Percentiles rank a stretch among this genome's conserved stretches.
Evolutionary conservation across 805 yeast genomes (phyloP).

Genomic region (Kodamaea kakaduensis): DNA sequence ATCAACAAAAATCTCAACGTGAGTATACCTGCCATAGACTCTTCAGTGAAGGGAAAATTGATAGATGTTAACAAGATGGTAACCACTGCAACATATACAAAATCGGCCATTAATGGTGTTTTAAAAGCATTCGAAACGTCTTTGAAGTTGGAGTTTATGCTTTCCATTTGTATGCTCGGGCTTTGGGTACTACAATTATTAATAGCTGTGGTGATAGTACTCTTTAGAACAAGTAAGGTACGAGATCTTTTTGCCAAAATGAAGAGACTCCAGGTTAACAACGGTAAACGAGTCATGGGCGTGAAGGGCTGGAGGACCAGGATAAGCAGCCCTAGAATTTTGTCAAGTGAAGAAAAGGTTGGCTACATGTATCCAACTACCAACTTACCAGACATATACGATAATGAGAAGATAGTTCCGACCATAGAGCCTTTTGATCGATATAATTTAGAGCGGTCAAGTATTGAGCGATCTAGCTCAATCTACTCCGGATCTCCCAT

Average conservation of each 20-base stretch:
- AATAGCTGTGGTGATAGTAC: slow-evolving; percentile 4
- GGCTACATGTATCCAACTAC: slow-evolving; percentile 26
- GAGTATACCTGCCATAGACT: slow-evolving; percentile 44
- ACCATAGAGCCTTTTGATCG: too few relatives aligned
- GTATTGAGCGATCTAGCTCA: too few relatives aligned
- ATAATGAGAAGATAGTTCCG: too few relatives aligned
- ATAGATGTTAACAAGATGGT: too few relatives aligned
- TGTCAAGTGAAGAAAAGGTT: slow-evolving; percentile 20
- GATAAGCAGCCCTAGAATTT: slow-evolving; percentile 27
- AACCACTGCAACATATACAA: not conserved
- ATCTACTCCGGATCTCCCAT: slow-evolving; percentile 5
- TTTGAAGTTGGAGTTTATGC: slow-evolving; percentile 9
- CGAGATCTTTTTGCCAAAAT: too few relatives aligned
- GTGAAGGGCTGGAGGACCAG: slow-evolving; percentile 1
- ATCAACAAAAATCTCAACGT: slow-evolving; percentile 59
- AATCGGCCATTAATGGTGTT: not conserved
- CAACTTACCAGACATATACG: too few relatives aligned
- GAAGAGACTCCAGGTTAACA: too few relatives aligned
- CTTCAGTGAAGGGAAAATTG: slow-evolving; percentile 4
- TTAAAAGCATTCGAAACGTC: slow-evolving; percentile 5
- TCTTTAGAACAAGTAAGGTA: slow-evolving; percentile 1
- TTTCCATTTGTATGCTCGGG: slow-evolving; percentile 8
- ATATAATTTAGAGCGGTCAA: too few relatives aligned
- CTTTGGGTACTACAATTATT: slow-evolving; percentile 13
- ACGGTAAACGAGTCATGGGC: too few relatives aligned